Evolutionary conservation across 768 basidiomycete species (phyloP).

Genomic region (Trametopsis cervina): DNA sequence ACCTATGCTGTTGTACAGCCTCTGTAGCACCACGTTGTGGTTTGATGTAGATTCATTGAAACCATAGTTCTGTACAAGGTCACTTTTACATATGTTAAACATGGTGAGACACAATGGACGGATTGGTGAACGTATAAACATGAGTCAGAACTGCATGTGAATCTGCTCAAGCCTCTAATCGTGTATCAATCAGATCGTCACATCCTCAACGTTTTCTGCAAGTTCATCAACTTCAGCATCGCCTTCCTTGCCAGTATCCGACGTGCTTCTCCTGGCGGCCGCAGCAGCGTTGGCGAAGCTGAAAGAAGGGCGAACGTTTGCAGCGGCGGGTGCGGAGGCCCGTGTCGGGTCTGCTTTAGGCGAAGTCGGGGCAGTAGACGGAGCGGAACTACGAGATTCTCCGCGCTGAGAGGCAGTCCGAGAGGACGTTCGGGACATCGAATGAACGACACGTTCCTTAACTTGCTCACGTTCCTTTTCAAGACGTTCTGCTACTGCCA

Average conservation of each 20-base stretch:
- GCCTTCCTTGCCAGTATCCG: constrained; percentile 24
- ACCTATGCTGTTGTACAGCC: no score
- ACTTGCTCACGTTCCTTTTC: constrained; percentile 51
- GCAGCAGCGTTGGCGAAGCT: constrained; percentile 80
- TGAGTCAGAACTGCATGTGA: no score
- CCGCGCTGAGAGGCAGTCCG: constrained; percentile 25
- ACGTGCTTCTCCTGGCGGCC: constrained; percentile 23
- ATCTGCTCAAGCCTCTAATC: no score
- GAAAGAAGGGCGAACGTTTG: constrained; percentile 62
- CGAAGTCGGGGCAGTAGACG: constrained; percentile 21
- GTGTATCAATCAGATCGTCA: constrained; percentile 27
- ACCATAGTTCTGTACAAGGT: no score
- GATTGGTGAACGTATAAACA: no score
- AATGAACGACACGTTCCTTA: constrained; percentile 30
- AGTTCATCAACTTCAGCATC: constrained; percentile 18
- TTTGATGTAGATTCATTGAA: no score
- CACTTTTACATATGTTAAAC: no score
- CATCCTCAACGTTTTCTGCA: constrained; percentile 30
- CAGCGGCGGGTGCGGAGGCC: constrained; percentile 19
- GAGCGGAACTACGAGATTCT: constrained; percentile 14
- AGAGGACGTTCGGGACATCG: constrained; percentile 40
- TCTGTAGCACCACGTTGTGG: no score
- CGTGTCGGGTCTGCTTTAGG: constrained; percentile 26
- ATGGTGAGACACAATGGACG: no score
- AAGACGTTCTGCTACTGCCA: constrained; percentile 63